Base-by-base conservation (phyloP, 768 basidiomycete species). In the Steccherinum ochraceum region DNA sequence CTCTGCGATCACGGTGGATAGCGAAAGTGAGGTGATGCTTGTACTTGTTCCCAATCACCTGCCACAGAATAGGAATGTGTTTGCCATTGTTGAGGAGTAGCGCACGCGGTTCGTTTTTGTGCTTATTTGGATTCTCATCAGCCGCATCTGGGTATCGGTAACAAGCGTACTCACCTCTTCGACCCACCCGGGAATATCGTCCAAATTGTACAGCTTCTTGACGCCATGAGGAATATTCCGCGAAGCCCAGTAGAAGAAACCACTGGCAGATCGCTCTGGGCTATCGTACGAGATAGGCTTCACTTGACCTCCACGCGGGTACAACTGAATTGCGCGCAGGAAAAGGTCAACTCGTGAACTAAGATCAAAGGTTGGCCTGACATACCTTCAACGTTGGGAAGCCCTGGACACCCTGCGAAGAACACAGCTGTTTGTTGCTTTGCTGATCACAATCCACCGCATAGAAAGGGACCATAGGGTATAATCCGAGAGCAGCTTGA, bases 381-480 rank as follows among this genome's bases (percentile, higher is more conserved):
- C 66, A 43, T 58, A 85, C 83, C 72, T 97, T 97, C 65, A 97
- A 73, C 2, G 93, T 96, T 2, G 93, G 93, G 77, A 93, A 97
- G 2, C 93, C 93, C 68, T 93, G 75, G 19, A 96, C 80, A 12
- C 82, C 84, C 72, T 93, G 87, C 47, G 90, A 83, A 0, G 81
- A 79, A 61, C 94, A 97, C 5, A 97, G 68, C 10, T 72, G 75
- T 66, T 86, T 93, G 67, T 97, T 95, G 62, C 72, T 72, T 25
- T 82, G 78, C 12, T 78, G 84, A 60, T 96, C 93, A 56, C 93
- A 97, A 64, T 97, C 91, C n/a, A 97, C 80, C 12, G 93, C 91
- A 65, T 93, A 96, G 50, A 88, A 77, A 0, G 92, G 92, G 20
- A 97, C 73, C 23, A 96, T 72, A 2, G 94, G 93, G 52, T 81